These are phyloP conservation scores for Fusarium concolor DNA, from an alignment of 2,329 filamentous ascomycete species.

Conservation along the genomic window DNA sequence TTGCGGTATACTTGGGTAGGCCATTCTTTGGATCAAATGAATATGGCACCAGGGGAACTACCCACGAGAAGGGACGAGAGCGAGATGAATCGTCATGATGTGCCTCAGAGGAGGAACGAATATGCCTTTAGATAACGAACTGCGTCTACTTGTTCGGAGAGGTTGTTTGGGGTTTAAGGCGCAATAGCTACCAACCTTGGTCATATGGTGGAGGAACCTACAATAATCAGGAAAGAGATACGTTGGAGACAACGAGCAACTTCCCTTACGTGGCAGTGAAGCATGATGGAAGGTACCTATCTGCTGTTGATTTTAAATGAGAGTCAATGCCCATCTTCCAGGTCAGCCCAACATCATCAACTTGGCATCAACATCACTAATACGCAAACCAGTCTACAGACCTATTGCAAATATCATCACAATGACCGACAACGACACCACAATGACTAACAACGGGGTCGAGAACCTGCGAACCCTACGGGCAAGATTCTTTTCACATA, in stretches of 20 bases:
- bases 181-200: too few species aligned
- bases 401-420: not conserved
- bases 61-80: conserved; percentile 9
- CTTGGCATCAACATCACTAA: not conserved
- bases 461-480: not conserved
- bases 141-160: not conserved
- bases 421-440: not conserved
- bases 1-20: conserved; percentile 37
- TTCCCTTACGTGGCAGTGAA: not conserved
- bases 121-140: conserved; percentile 11
- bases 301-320: not conserved
- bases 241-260: not conserved
- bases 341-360: not conserved
- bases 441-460: not conserved
- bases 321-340: not conserved
- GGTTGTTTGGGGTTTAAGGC: not conserved
- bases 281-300: too few species aligned
- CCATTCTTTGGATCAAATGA: conserved; percentile 32
- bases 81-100: conserved; percentile 23
- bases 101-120: conserved; percentile 19
- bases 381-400: not conserved
- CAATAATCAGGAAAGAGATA: not conserved
- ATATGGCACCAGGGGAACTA: conserved; percentile 17
- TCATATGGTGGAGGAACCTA: too few species aligned
- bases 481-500: not conserved